Conservation (phyloP, 768 basidiomycete genomes). For the Mycena epipterygia region DNA sequence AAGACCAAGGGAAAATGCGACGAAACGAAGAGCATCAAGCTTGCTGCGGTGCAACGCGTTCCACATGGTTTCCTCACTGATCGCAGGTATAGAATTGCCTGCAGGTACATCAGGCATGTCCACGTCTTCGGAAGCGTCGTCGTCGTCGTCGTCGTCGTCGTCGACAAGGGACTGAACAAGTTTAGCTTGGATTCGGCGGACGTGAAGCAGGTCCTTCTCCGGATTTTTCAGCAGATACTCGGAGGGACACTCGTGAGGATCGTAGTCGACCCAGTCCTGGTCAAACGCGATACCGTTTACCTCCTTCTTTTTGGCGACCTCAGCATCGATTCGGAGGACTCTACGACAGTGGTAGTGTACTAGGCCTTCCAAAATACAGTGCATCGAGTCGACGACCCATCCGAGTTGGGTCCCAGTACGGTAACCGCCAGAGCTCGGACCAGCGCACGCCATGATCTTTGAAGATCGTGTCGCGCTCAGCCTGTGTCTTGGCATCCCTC, state of each 20-base stretch:
- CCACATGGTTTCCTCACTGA: slow-evolving; percentile 13
- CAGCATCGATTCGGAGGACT: slow-evolving; percentile 35
- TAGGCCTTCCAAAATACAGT: slow-evolving; percentile 43
- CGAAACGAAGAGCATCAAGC: slow-evolving; percentile 22
- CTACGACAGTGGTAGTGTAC: slow-evolving; percentile 34
- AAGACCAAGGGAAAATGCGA: slow-evolving; percentile 24
- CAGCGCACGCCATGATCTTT: slow-evolving; percentile 41
- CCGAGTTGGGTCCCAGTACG: slow-evolving; percentile 46
- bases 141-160: too few species aligned
- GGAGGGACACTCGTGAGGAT: slow-evolving; percentile 24
- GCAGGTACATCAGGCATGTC: slow-evolving; percentile 27
- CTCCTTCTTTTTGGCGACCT: slow-evolving; percentile 29
- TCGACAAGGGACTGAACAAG: slow-evolving; percentile 22
- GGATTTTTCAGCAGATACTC: slow-evolving; percentile 15
- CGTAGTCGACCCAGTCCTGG: slow-evolving; percentile 30
- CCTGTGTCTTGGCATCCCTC: slow-evolving; percentile 23
- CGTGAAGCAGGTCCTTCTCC: slow-evolving; percentile 3
- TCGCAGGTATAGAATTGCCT: slow-evolving; percentile 20
- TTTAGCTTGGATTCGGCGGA: slow-evolving; percentile 24
- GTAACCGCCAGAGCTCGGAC: slow-evolving; percentile 43
- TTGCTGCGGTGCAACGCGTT: slow-evolving; percentile 7
- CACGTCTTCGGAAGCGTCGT: slow-evolving; percentile 10
- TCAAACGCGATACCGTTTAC: slow-evolving; percentile 20
- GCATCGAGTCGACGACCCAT: slow-evolving; percentile 50
- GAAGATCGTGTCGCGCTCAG: slow-evolving; percentile 34